Base-by-base conservation (phyloP, 192 early-diverging fungal species). In the Linnemannia exigua region DNA sequence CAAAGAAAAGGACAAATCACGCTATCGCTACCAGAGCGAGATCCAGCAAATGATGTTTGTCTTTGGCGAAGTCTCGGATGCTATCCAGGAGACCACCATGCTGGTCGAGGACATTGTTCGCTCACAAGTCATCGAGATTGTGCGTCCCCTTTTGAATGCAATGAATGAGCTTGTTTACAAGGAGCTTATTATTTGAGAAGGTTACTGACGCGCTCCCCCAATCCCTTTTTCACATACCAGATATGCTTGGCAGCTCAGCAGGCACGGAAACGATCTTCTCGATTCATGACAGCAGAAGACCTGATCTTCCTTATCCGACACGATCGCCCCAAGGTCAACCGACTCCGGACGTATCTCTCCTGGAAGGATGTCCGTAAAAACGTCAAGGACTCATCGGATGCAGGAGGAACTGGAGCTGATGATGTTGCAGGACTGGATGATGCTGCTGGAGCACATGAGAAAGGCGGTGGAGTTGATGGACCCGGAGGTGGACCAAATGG, bases 1-100 rank as follows among this genome's bases (percentile, higher is more conserved):
- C 31, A 81, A 82, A 52, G 82, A 85, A 35, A 89, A 76, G 75
- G 88, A 89, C 67, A 87, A 87, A 69, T 89, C 88, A 61, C 79
- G 87, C 48, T 89, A 89, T 73, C 77, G 88, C 46, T 96, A 96
- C 82, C 91, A 92, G 44, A 93, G 90, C 33, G 96, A 97, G 87
- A 97, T 97, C 77, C 94, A 95, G 86, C 95, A 98, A 91, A 99
- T 99, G 98, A 99, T 99, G 98, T 99, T 97, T 91, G 98, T 99
- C 38, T 97, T 96, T 92, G 98, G 98, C 47, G 98, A 99, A 81
- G 95, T 98, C 50, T 88, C 92, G 44, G 97, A 98, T 84, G 96
- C 98, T 44, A 90, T 95, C 31, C 91, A 92, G 1, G 98, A 98
- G 63, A 98, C 98, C 0, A 95, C 95, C 22, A 91, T 92, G 77